Base-by-base conservation (phyloP, 805 yeast species). In the Saturnispora silvae region DNA sequence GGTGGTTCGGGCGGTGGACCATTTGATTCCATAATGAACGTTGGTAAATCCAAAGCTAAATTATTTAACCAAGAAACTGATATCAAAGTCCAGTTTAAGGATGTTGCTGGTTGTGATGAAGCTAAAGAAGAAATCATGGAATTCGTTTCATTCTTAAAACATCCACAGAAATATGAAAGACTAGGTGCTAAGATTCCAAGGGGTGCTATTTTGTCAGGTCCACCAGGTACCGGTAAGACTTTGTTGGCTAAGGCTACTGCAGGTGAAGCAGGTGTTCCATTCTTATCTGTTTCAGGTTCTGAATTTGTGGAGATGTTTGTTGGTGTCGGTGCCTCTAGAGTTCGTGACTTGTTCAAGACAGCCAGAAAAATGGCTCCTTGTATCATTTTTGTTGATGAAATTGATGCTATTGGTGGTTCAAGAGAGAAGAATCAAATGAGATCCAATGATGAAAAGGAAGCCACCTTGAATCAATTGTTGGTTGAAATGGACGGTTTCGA, bases 171-270 rank as follows among this genome's bases (percentile, higher is more conserved):
- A 56, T 92, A 87, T 60, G 96, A 87, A 57, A 75, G 75, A 42
- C 67, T 92, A 40, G 99, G 99, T 28, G 99, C 97, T 28, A 84
- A 86, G 57, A 92, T 92, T 47, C 99, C 99, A 33, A 75, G 97
- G 56, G 99, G 99, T 49, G 98, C 98, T 8, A 84, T 92, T 42
- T 65, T 92, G 40, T 81, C 95, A 2, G 99, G 99, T 34, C 95
- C 98, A 14, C 99, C 99, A 35, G 99, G 99, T 65, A 92, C 98
- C 8, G 99, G 99, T 75, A 92, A 92, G 58, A 92, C 99, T 1
- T 66, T 92, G 37, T 64, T 92, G 35, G 99, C 99, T 10, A 89
- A 85, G 56, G 99, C 99, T 4, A 92, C 97, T 34, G 98, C 98
- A 2, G 98, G 98, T 47, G 99, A 92, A 60, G 98, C 99, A 0